A percentile compares a stretch with the other conserved stretches of the same genome.
These are phyloP conservation scores for Ogataea chonburiensis DNA, from an alignment of 805 yeast genomes.

Conservation along the genomic window DNA sequence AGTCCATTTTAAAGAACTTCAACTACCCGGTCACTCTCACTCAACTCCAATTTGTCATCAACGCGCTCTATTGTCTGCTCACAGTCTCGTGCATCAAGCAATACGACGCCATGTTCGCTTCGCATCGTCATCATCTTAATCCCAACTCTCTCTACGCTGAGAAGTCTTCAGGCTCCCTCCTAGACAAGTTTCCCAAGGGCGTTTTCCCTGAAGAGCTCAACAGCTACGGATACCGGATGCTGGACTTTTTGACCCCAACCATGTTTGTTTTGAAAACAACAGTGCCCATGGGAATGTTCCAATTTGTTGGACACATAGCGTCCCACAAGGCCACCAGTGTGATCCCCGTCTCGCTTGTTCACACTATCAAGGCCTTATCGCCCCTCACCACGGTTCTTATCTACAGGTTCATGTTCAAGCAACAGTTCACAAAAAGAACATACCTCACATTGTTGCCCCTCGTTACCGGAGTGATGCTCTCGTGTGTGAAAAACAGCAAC, in stretches of 20 bases:
- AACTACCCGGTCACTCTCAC: slow-evolving; percentile 86
- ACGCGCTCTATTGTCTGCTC: slow-evolving; percentile 56
- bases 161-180: slow-evolving; percentile 18
- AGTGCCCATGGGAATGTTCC: slow-evolving; percentile 93
- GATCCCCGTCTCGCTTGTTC: slow-evolving; percentile 93
- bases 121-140: slow-evolving; percentile 31
- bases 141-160: slow-evolving; percentile 35
- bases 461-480: slow-evolving; percentile 79
- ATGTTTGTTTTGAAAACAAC: slow-evolving; percentile 57
- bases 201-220: slow-evolving; percentile 44
- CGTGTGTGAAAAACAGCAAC: slow-evolving; percentile 51
- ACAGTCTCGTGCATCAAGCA: slow-evolving; percentile 27
- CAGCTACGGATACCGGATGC: slow-evolving; percentile 29
- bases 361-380: slow-evolving; percentile 87
- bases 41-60: slow-evolving; percentile 79
- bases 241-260: slow-evolving; percentile 54
- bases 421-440: slow-evolving; percentile 59
- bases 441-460: slow-evolving; percentile 79
- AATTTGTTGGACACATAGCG: slow-evolving; percentile 86
- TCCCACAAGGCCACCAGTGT: slow-evolving; percentile 89
- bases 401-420: slow-evolving; percentile 61
- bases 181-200: slow-evolving; percentile 44
- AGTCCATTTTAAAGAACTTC: slow-evolving; percentile 66
- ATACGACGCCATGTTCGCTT: slow-evolving; percentile 36
- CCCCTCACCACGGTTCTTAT: slow-evolving; percentile 86